Evolutionary conservation across 192 early-diverging fungal genomes (phyloP), one percentile per base, ranked within the genome.

Genomic region (Rhizoclosmatium sp.): DNA sequence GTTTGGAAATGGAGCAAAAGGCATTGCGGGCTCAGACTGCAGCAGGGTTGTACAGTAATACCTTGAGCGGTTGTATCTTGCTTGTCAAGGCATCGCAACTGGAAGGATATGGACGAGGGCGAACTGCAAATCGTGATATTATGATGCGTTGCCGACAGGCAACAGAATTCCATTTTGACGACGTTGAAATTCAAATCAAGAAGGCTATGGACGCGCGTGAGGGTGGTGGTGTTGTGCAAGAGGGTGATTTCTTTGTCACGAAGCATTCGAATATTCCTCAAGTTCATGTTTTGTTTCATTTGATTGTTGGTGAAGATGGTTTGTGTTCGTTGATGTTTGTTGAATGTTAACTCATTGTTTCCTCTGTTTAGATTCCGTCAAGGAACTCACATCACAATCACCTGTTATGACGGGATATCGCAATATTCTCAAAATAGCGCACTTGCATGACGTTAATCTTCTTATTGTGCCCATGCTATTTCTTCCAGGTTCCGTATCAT

Each of bases 81-180:
- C 51, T 92, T 10, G 71, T 92, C 49, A 80, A 75, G 16, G 77
- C 82, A 14, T 73, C 70, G 23, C 87, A 92, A 42, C 89, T 89
- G 80, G 81, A 82, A 78, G 85, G 83, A 9, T 92, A 92, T 80
- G 89, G 84, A 64, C 31, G 69, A 9, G 89, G 89, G 7, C 78
- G 79, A 42, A 80, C 80, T n/a, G 89, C 85, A 19, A 89, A 91
- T 72, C 79, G 78, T 79, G 90, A 88, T 92, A 78, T 65, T 59
- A 5, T 9, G 42, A 64, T 64, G 44, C 80, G 87, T 42, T 93
- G 92, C 74, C 82, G 85, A 72, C 84, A 85, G 19, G 88, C 92
- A 14, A 93, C 93, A 0, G 94, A 95, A 69, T 91, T 94, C 60
- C 94, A 95, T 84, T 94, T 94, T 81, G 82, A 91, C 4, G 81